A percentile compares a stretch with the other conserved stretches of the same genome.
These are phyloP conservation scores for Rosa hybrid DNA, from an alignment of 331 rosid genomes.

Conservation along the genomic window DNA sequence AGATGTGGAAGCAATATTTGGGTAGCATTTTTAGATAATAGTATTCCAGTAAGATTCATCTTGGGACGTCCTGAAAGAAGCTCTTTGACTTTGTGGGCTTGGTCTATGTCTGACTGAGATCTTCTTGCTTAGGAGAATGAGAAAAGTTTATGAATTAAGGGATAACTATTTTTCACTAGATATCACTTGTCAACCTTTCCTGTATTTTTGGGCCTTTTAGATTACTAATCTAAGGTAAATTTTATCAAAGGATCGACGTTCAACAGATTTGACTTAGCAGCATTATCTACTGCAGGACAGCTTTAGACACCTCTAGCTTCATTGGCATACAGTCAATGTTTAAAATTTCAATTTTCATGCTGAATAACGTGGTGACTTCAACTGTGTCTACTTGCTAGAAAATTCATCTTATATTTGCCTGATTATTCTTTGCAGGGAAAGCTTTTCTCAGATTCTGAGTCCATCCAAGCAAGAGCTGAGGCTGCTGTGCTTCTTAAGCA, in stretches of 20 bases:
- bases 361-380: background rate
- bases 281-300: background rate
- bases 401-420: conserved; percentile 24
- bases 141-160: background rate
- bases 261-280: background rate
- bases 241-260: background rate
- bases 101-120: background rate
- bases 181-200: background rate
- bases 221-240: background rate
- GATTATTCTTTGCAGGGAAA: conserved; percentile 62
- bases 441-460: conserved; percentile 91
- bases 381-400: background rate
- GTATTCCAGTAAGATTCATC: background rate
- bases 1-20: background rate
- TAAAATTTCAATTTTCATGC: background rate
- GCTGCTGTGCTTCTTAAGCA: conserved; percentile 96
- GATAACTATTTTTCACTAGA: background rate
- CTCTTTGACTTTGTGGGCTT: background rate
- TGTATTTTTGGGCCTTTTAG: background rate
- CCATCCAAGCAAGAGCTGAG: conserved; percentile 91
- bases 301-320: background rate
- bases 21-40: background rate
- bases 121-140: conserved; percentile 3
- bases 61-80: background rate
- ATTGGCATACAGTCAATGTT: background rate